Base-by-base conservation (phyloP, 73 alveolate species). In the Paramecium tetraurelia region DNA sequence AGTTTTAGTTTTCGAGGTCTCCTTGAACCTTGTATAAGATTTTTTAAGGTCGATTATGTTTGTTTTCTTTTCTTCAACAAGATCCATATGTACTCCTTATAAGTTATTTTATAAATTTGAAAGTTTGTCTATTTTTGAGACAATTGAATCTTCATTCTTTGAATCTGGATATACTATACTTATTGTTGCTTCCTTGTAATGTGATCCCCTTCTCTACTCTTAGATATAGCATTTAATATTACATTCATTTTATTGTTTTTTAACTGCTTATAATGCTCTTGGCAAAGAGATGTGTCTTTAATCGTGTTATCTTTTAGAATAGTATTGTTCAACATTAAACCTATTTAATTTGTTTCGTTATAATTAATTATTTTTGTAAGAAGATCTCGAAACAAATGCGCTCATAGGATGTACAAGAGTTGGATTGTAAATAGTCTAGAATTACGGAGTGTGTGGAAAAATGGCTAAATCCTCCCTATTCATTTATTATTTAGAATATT, bases 351-450 rank as follows among this genome's bases (percentile, higher is more conserved):
- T 80, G 33, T 24, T 80, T 41, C 90, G 27, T 72, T 36, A 72
- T 29, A 72, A 22, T 72, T 72, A 18, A 72, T 72, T 72, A 18
- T 72, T 29, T 80, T 29, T 80, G 31, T 20, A 46, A 44, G 29
- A 22, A 0, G 75, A 18, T n/a, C 90, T 41, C n/a, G 90, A 21
- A 18, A 80, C 24, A 35, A 80, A 80, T 18, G 90, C 90, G 43
- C 90, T 80, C 90, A 80, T 80, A 3, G 90, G 90, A 80, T 80
- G 90, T 8, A 80, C 90, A 9, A 80, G 18, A 11, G 46, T 44
- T n/a, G 90, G 90, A 46, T 80, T 80, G 41, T 40, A 24, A 27
- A 48, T 40, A 44, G 76, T 44, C 70, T 41, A 44, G 7, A 22
- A 22, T 10, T 40, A 46, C 3, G 90, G 90, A 80, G 90, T 80